Base-by-base conservation (phyloP, 768 basidiomycete species). In the Naganishia vaughanmartiniae region DNA sequence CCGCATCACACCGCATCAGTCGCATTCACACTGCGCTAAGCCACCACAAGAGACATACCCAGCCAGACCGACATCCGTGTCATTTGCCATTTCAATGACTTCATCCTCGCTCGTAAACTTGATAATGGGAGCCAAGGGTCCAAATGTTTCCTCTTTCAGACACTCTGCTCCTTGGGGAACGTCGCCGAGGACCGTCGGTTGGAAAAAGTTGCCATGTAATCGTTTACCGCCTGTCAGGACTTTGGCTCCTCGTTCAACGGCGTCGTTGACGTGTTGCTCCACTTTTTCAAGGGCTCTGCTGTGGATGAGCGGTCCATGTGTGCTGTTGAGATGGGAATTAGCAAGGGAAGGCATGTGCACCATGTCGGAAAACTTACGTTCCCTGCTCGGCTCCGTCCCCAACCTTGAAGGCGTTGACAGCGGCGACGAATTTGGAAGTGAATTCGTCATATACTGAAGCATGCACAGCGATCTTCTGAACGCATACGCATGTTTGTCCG, bases 261-360 rank as follows among this genome's bases (percentile, higher is more conserved):
- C 96, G 74, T 98, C 93, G 31, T 91, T 86, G 71, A 99, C 87
- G 82, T 99, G 96, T 55, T 80, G 56, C 65, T 86, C 83, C 21
- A 94, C 92, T 81, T 99, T 99, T 75, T 89, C 87, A 63, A 93
- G 83, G 0, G 93, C 93, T 28, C 88, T 88, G 19, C 82, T 81
- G 82, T 98, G 94, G 72, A 99, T 96, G 58, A 99, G 85, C 17
- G 96, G 96, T 0, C 96, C 96, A 74, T 97, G 94, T 0, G 95
- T 98, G 17, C 77, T 78, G 68, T 14, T 1, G 53, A 75, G 48
- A 42, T 70, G 73, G 68, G 70, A 6, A 34, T 4, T 15, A 30
- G 26, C 66, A 66, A 24, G 24, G 24, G n/a, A 5, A 26, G n/a
- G 39, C 12, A 26, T 36, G 28, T n/a, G n/a, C n/a, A n/a, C 15